phyloP scores from a whole-genome alignment of 1,284 basidiomycete species.

The Athelia sp. region DNA sequence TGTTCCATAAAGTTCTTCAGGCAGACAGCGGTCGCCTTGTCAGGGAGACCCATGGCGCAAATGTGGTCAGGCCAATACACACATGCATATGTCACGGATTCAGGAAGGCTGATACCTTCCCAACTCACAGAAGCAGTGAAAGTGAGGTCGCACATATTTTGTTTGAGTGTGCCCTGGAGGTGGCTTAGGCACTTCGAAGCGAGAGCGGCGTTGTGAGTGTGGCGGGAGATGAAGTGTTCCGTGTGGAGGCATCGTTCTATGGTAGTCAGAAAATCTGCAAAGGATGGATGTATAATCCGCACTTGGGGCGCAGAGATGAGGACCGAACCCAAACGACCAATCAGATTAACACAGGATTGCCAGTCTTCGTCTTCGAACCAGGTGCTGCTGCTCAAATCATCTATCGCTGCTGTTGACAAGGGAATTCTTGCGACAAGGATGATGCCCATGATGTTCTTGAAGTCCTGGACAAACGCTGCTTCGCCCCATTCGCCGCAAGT shows the following conservation, averaged over 20 bases:
- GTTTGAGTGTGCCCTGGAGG: not conserved
- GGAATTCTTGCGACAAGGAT: not conserved
- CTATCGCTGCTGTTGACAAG: not conserved
- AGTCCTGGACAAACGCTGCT: not conserved
- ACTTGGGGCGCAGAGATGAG: not conserved
- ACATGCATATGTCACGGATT: not conserved
- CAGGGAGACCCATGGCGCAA: not conserved
- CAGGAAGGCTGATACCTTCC: not conserved
- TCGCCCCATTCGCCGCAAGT: not conserved
- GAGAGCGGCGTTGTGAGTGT: not conserved
- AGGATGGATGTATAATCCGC: not conserved
- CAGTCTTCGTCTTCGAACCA: not conserved
- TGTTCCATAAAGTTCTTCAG: not conserved
- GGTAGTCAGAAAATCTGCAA: not conserved
- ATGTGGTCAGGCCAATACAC: not conserved
- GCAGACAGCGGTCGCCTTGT: not conserved
- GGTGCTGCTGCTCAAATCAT: not conserved
- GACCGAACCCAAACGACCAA: not conserved
- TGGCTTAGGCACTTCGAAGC: not conserved
- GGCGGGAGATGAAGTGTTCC: not conserved
- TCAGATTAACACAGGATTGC: not conserved
- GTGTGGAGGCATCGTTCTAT: not conserved
- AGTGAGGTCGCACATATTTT: not conserved
- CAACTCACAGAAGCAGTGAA: not conserved
- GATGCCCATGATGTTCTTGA: not conserved